Percentiles rank a stretch among this genome's conserved stretches.
phyloP scores from a whole-genome alignment of 257 asterid species.

The Echites panduratus region DNA sequence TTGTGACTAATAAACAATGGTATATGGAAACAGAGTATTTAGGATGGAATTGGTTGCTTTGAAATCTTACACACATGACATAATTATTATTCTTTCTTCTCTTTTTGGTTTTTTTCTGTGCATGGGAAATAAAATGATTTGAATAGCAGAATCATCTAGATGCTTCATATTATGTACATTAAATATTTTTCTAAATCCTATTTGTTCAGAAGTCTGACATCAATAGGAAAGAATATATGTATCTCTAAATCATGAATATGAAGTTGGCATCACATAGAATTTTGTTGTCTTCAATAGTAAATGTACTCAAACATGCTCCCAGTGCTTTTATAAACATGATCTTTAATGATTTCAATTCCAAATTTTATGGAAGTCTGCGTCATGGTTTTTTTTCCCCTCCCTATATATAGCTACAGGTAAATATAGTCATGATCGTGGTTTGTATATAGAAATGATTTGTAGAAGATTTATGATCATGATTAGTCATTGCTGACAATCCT shows the following conservation, averaged over 20 bases:
- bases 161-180: background rate
- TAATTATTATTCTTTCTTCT: too few species aligned
- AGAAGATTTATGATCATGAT: background rate
- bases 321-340: background rate
- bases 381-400: too few species aligned
- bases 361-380: background rate
- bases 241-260: too few species aligned
- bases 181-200: background rate
- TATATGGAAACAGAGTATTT: too few species aligned
- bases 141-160: background rate
- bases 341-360: background rate
- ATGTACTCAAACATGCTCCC: too few species aligned
- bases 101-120: too few species aligned
- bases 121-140: background rate
- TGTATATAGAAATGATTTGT: background rate
- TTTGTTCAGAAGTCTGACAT: background rate
- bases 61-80: too few species aligned
- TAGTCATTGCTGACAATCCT: background rate
- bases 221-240: background rate
- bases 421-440: background rate
- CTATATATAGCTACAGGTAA: too few species aligned
- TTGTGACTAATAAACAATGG: too few species aligned
- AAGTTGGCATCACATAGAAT: background rate
- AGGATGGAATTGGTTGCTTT: too few species aligned
- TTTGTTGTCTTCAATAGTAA: too few species aligned